A percentile compares a stretch with the other conserved stretches of the same genome.
Evolutionary conservation across 148 eudicot genomes (phyloP).

Genomic region (Agrostemma githago): DNA sequence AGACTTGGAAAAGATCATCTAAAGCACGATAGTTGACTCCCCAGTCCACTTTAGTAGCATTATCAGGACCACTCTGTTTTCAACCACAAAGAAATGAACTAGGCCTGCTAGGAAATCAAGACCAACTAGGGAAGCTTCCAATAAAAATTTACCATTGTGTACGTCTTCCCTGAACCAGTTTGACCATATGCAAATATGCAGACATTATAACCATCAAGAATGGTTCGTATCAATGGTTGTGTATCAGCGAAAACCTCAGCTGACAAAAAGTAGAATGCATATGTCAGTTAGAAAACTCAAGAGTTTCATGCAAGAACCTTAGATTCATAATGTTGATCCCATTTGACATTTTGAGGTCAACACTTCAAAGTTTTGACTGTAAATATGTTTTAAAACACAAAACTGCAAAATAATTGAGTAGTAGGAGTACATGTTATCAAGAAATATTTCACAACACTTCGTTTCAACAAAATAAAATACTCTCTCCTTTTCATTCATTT

Average conservation of each 20-base stretch:
- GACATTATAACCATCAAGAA: slow-evolving; percentile 73
- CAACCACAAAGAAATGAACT: slow-evolving; percentile 1
- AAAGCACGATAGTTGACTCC: slow-evolving; percentile 75
- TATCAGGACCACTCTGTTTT: slow-evolving; percentile 55
- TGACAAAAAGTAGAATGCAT: slow-evolving; percentile 25
- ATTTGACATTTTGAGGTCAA: neutral
- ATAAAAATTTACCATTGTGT: slow-evolving; percentile 53
- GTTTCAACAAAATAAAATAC: no score
- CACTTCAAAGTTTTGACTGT: neutral
- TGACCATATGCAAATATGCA: slow-evolving; percentile 88
- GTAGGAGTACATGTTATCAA: no score
- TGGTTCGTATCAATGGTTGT: slow-evolving; percentile 60
- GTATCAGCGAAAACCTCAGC: slow-evolving; percentile 55
- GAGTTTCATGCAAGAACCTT: neutral
- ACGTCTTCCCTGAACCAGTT: slow-evolving; percentile 85
- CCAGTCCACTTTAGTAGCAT: slow-evolving; percentile 51
- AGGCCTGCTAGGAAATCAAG: slow-evolving; percentile 5
- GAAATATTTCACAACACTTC: no score
- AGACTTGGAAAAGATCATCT: slow-evolving; percentile 54
- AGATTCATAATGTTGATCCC: neutral
- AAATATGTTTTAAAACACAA: neutral
- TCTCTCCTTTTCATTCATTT: no score
- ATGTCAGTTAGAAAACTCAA: slow-evolving; percentile 2
- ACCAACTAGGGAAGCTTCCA: slow-evolving; percentile 1
- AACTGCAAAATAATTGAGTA: neutral